phyloP scores from a whole-genome alignment of 768 basidiomycete genomes.

The Agaricus sinodeliciosus region DNA sequence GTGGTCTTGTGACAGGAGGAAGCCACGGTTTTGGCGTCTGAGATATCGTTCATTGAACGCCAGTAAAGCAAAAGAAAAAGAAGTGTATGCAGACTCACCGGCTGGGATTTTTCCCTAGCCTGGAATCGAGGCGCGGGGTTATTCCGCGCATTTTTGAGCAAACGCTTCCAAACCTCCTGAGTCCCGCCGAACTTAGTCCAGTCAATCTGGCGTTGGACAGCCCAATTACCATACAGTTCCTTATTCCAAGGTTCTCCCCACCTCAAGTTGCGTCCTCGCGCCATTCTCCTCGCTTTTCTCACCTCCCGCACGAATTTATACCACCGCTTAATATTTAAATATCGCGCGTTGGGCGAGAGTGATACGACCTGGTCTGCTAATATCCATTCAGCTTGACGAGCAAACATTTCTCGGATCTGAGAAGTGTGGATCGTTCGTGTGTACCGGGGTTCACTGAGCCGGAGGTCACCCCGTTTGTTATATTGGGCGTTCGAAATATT shows the following conservation, averaged over 20 bases:
- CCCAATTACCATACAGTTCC: slow-evolving; percentile 9
- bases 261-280: slow-evolving; percentile 16
- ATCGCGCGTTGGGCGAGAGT: slow-evolving; percentile 14
- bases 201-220: slow-evolving; percentile 12
- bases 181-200: slow-evolving; percentile 28
- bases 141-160: slow-evolving; percentile 15
- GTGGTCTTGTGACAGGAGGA: neutral
- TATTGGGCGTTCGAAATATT: too few relatives aligned
- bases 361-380: slow-evolving; percentile 38
- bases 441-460: slow-evolving; percentile 27
- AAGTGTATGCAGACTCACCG: neutral
- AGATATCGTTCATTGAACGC: neutral
- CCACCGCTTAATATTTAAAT: slow-evolving; percentile 44
- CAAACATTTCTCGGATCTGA: slow-evolving; percentile 45
- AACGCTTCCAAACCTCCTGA: slow-evolving; percentile 21
- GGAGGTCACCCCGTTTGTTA: slow-evolving; percentile 16
- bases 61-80: neutral
- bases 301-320: slow-evolving; percentile 32
- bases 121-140: slow-evolving; percentile 6
- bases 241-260: slow-evolving; percentile 29
- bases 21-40: neutral
- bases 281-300: slow-evolving; percentile 23
- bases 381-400: slow-evolving; percentile 54
- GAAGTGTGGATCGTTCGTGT: slow-evolving; percentile 43
- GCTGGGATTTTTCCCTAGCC: slow-evolving; percentile 8